Evolutionary conservation across 2,329 filamentous ascomycete species (phyloP), one percentile per base, ranked within the genome.

Genomic region (Penicillium concentricum): DNA sequence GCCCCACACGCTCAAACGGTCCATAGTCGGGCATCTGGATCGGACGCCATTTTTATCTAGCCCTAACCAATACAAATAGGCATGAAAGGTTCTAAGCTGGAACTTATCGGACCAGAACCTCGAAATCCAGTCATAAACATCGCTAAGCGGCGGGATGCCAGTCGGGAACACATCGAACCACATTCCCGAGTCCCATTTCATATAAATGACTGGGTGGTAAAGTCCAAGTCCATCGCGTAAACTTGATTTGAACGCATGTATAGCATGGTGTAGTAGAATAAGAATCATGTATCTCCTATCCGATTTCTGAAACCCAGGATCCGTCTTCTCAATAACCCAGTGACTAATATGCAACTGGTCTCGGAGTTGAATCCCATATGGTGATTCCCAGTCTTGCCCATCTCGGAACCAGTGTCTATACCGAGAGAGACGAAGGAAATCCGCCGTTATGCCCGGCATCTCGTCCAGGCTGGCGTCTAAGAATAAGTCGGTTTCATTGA

Each of bases 341-440:
- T 38, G 49, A 20, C 12, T 35, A 5, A 7, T 8, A 9, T 5
- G 16, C 2, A 51, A 16, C 13, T 47, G 44, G 30, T 46, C 18
- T 38, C 18, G n/a, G 32, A 30, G 32, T 26, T 34, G 32, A 8
- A 20, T 20, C 20, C 32, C 39, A n/a, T 55, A 58, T 18, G 3
- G 8, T 15, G 45, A 49, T 51, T 46, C 18, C 51, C 51, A 56
- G 24, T 16, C 26, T 4, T 10, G 4, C 3, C 41, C 52, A 1
- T 45, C 35, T 4, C 35, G 13, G 12, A 46, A 58, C 56, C 56
- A 58, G 15, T 47, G 2, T 20, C 43, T 28, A 28, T 28, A 58
- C 18, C 56, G 28, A 0, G 55, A 18, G 6, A 42, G 28, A 6
- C 56, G 56, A 9, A 58, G 56, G 6, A 46, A 24, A 2, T 13